Base-by-base conservation (phyloP, 352 stramenopile genomes). In the Thalassiosira sp. region DNA sequence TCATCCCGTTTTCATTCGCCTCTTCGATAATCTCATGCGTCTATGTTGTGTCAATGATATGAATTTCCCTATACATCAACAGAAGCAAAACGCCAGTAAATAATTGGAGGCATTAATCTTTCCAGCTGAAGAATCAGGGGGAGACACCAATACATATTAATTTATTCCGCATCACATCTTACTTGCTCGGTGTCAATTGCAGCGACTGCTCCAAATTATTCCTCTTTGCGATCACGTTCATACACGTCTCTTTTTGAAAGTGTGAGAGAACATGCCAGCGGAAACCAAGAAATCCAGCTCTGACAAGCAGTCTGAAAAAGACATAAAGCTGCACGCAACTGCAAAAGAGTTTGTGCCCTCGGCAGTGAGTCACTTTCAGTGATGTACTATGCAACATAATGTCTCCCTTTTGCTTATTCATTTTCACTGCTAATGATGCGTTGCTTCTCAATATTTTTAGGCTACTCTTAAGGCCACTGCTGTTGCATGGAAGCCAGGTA, bases 291-390 rank as follows among this genome's bases (percentile, higher is more conserved):
- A 60, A 69, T 48, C 58, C 20, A 51, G 40, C 18, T 74, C 64
- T 20, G 33, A 31, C 8, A n/a, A 43, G 43, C 25, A 13, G 15
- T 57, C 53, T 10, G 10, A 42, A 22, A 11, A 31, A 42, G 42
- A 43, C 18, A 15, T n/a, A 28, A 43, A 62, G 45, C 45, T 75
- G 37, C 65, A 75, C 22, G 65, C 65, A 45, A 56, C 46, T 40
- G 74, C 74, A 22, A 83, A 83, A 53, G 67, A 71, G 48, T 83
- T 83, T 66, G 67, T 83, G 20, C 74, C 74, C 18, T 76, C 73
- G 25, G 13, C 52, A 53, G 70, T 79, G 48, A 72, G 70, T 68
- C 15, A 60, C 49, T 7, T 53, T 56, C 5, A 20, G 16, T n/a
- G 6, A 42, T 33, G 13, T 59, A n/a, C n/a, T 40, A 3, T 59